phyloP scores from a whole-genome alignment of 768 basidiomycete genomes.

The Arthromyces matolae region DNA sequence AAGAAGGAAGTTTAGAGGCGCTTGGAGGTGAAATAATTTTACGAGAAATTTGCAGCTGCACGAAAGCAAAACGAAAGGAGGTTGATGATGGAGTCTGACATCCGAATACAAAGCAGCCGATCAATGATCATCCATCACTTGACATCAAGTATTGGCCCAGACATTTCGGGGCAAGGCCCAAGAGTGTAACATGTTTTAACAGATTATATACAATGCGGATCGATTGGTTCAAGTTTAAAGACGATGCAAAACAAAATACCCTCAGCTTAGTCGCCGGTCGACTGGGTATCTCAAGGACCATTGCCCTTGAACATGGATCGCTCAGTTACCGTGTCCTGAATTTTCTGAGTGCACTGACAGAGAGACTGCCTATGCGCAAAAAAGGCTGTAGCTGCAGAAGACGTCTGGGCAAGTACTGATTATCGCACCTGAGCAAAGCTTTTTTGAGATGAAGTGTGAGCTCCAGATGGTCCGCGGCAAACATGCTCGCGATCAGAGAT shows the following conservation, averaged over 20 bases:
- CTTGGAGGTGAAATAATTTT: not conserved
- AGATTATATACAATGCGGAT: too few relatives aligned
- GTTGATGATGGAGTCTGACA: conserved; percentile 4
- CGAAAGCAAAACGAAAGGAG: conserved; percentile 5
- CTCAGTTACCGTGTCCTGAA: too few relatives aligned
- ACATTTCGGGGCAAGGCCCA: too few relatives aligned
- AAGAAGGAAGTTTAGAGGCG: conserved; percentile 9
- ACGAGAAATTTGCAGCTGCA: not conserved
- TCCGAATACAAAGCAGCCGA: not conserved
- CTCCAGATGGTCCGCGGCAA: conserved; percentile 54
- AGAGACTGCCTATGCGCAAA: too few relatives aligned
- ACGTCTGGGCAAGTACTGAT: not conserved
- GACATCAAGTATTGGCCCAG: too few relatives aligned
- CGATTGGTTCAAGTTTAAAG: too few relatives aligned
- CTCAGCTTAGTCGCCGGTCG: too few relatives aligned
- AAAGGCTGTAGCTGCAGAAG: not conserved
- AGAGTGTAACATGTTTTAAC: too few relatives aligned
- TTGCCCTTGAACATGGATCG: too few relatives aligned
- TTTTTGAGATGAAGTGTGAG: conserved; percentile 46
- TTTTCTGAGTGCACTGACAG: too few relatives aligned
- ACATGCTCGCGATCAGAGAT: conserved; percentile 37
- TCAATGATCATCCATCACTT: not conserved
- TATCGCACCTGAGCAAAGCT: conserved; percentile 51
- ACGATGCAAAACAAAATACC: too few relatives aligned
- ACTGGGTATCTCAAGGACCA: too few relatives aligned